These are phyloP conservation scores for Cnidoscolus chayamansa DNA, from an alignment of 441 rosid genomes.

Conservation along the genomic window DNA sequence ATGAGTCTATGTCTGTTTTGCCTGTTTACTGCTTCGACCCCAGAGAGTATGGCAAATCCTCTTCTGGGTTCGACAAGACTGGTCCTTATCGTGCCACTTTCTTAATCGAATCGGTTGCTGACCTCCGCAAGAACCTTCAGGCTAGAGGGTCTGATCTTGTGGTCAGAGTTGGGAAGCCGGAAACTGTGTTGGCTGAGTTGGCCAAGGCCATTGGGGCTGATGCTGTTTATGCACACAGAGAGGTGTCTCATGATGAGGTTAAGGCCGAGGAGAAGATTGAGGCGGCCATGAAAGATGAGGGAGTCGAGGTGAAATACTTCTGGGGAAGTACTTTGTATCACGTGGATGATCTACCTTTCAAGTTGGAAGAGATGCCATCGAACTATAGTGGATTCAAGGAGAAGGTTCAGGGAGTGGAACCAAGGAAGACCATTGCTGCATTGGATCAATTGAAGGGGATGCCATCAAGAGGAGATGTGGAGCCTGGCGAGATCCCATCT, in stretches of 20 bases:
- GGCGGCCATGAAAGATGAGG: constrained; percentile 81
- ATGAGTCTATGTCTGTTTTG: constrained; percentile 73
- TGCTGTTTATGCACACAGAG: constrained; percentile 79
- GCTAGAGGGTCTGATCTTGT: constrained; percentile 87
- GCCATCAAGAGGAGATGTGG: constrained; percentile 87
- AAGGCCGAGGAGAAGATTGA: constrained; percentile 81
- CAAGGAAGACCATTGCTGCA: constrained; percentile 75
- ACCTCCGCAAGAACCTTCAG: constrained; percentile 79
- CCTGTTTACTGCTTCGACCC: constrained; percentile 97
- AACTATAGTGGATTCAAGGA: constrained; percentile 73
- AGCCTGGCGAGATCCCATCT: constrained; percentile 86
- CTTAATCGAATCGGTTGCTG: constrained; percentile 74
- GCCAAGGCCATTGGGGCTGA: constrained; percentile 87
- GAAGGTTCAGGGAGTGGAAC: constrained; percentile 61
- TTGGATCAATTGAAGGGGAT: constrained; percentile 78
- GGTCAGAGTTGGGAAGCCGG: constrained; percentile 81
- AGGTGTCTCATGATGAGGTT: constrained; percentile 82
- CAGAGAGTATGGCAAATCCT: constrained; percentile 81
- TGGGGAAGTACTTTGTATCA: constrained; percentile 98
- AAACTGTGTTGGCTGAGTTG: constrained; percentile 65
- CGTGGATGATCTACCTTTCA: constrained; percentile 86
- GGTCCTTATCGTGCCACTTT: constrained; percentile 80
- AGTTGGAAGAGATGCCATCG: constrained; percentile 75
- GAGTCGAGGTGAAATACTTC: constrained; percentile 72
- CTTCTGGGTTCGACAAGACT: constrained; percentile 83